Evolutionary conservation across 345 rosid species (phyloP), one percentile per base, ranked within the genome.

Genomic region (Rhodamnia argentea): DNA sequence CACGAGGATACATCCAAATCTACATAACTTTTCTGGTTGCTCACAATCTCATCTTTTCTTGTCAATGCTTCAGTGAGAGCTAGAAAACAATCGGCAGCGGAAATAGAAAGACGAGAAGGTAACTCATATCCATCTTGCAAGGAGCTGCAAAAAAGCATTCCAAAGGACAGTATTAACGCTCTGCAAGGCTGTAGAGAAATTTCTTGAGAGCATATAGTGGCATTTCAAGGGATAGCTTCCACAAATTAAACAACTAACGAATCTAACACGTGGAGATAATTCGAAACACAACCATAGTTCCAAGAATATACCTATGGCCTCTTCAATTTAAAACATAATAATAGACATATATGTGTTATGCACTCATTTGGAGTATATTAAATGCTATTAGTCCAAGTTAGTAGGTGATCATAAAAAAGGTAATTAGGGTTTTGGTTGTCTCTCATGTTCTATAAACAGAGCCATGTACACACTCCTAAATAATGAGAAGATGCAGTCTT

Each of bases 21-120:
- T 86, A 88, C 76, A 85, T 88, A 47, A 85, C 90, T 91, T 62
- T 87, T 87, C 87, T 55, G 91, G 44, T 87, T 92, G 76, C 86
- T 88, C 13, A 84, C 55, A 50, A 86, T 91, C 86, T 88, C 91
- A 87, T 89, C 87, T 86, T 88, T 94, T 89, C 91, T 96, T 53
- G 95, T 90, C 87, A 96, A 88, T 84, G 96, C 98, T 86, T 91
- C 93, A 55, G 93, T 94, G 56, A 96, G 84, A 52, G 98, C 88
- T 86, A 96, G 88, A 75, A 93, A 90, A 87, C 99, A 96, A 90
- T 96, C 99, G 84, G 99, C 98, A 92, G 98, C 99, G 82, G 94
- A 89, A 83, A 95, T 86, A 84, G 98, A 88, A 64, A 96, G 98
- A 84, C 98, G 96, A 83, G 98, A 94, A 11, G 99, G 98, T 88